These are phyloP conservation scores for Cryptococcus deneoformans DNA, from an alignment of 1,284 basidiomycete genomes.

Conservation along the genomic window DNA sequence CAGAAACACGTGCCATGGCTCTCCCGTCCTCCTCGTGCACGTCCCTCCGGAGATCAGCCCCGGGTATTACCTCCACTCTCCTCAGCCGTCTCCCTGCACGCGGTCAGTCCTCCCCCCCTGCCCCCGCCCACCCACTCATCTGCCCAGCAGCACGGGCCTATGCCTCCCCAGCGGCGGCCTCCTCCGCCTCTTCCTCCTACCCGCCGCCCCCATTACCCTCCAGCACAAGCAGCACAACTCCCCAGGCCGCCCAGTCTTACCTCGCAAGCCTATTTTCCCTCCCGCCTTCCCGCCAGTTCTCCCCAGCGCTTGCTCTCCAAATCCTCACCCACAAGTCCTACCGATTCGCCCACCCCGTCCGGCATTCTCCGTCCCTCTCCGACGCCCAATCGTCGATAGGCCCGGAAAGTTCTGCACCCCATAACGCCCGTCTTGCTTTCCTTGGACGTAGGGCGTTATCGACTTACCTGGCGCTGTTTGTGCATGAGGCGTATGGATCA, in stretches of 20 bases:
- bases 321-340: conserved; percentile 50
- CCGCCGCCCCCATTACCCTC: background rate
- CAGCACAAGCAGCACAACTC: conserved; percentile 5
- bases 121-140: no score
- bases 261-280: conserved; percentile 40
- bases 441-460: conserved; percentile 43
- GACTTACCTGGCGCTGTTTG: conserved; percentile 43
- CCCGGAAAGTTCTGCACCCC: conserved; percentile 16
- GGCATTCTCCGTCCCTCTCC: conserved; percentile 7
- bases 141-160: conserved; percentile 8
- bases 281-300: conserved; percentile 33
- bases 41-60: no score
- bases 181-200: background rate
- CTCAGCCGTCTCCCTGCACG: conserved; percentile 35
- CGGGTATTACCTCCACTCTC: no score
- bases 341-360: conserved; percentile 37
- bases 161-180: conserved; percentile 6
- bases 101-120: conserved; percentile 37
- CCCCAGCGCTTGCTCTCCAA: conserved; percentile 44
- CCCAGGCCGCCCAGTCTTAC: conserved; percentile 31
- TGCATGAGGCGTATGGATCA: conserved; percentile 30
- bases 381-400: background rate
- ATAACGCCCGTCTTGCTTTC: conserved; percentile 45
- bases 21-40: no score
- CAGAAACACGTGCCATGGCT: no score